A percentile compares a stretch with the other conserved stretches of the same genome.
These are phyloP conservation scores for Trichoderma atrobrunneum DNA, from an alignment of 2,329 filamentous ascomycete species.

Conservation along the genomic window DNA sequence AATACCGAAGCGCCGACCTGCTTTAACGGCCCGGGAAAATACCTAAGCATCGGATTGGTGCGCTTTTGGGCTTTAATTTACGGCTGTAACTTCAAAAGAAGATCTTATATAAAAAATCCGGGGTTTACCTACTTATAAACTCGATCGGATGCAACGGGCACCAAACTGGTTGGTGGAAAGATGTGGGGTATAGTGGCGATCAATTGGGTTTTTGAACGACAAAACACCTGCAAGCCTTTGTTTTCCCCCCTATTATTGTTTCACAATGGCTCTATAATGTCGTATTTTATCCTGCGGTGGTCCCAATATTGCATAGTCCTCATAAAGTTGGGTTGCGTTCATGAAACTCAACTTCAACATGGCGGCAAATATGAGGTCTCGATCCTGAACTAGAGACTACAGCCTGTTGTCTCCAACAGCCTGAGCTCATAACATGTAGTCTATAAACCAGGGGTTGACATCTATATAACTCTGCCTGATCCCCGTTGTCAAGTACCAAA, in stretches of 20 bases:
- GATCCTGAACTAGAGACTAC: background rate
- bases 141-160: background rate
- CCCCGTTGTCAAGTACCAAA: background rate
- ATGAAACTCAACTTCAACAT: background rate
- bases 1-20: constrained; percentile 5
- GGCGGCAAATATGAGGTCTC: background rate
- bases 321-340: background rate
- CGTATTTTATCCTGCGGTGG: background rate
- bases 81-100: background rate
- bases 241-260: background rate
- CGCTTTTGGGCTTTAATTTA: constrained; percentile 1
- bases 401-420: constrained; percentile 1
- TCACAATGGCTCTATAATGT: background rate
- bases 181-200: background rate
- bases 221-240: background rate
- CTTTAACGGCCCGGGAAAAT: background rate
- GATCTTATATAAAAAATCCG: background rate
- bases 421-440: background rate
- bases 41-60: constrained; percentile 2
- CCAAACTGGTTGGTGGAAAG: constrained; percentile 7
- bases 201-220: background rate
- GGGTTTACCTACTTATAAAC: background rate
- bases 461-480: background rate
- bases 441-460: background rate
- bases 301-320: background rate